Evolutionary conservation across 208 protist genomes (phyloP).

Genomic region (Trypanosoma rangeli): DNA sequence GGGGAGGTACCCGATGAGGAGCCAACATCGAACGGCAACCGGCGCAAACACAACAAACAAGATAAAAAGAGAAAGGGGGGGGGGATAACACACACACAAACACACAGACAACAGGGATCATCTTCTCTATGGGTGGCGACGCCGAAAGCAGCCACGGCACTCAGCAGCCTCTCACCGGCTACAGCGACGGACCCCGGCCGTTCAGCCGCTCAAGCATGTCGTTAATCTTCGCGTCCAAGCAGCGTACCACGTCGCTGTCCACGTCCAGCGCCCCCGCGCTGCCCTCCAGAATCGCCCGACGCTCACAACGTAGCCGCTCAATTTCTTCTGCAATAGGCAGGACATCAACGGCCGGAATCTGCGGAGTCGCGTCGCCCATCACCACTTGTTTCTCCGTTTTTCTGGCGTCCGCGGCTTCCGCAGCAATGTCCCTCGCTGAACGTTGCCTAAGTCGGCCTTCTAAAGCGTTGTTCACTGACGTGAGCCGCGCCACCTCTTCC

Average conservation of each 20-base stretch:
- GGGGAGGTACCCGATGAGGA: conserved; percentile 1
- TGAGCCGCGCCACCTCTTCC: conserved; percentile 12
- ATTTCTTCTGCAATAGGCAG: conserved; percentile 35
- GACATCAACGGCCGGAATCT: conserved; percentile 1
- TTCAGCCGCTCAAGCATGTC: conserved; percentile 45
- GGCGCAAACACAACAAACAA: conserved; percentile 9
- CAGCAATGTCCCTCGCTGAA: neutral
- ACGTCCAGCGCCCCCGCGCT: conserved; percentile 64
- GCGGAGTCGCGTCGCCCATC: neutral
- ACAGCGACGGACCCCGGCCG: neutral
- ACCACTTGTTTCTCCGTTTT: conserved; percentile 4
- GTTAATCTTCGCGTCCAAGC: conserved; percentile 49
- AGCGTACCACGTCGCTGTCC: conserved; percentile 50
- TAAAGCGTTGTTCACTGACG: neutral
- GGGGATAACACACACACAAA: neutral
- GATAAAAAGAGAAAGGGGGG: conserved; percentile 10
- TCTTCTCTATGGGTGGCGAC: neutral
- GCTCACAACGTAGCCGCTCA: conserved; percentile 52
- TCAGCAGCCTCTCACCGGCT: neutral
- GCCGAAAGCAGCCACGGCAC: neutral
- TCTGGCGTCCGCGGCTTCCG: neutral
- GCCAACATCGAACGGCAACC: neutral
- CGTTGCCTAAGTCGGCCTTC: conserved; percentile 1
- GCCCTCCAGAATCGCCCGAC: conserved; percentile 44
- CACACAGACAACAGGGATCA: neutral